Evolutionary conservation across 176 grass and related monocot species (phyloP).

Genomic region (Oryza rufipogon): DNA sequence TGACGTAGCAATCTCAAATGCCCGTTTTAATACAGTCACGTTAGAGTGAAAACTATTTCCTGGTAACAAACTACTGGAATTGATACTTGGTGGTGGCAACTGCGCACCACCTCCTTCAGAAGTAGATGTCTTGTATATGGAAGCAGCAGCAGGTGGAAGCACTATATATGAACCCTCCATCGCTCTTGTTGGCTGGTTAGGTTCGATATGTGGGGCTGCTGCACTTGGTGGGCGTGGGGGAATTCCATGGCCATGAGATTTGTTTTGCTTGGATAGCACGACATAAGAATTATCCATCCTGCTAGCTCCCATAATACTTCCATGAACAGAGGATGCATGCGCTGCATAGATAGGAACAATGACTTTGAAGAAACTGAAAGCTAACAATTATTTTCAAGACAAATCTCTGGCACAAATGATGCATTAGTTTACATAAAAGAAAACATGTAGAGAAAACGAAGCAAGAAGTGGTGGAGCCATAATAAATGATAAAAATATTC

Average conservation of each 20-base stretch:
- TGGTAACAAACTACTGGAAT: constrained; percentile 45
- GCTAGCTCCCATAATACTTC: constrained; percentile 74
- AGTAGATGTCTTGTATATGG: constrained; percentile 64
- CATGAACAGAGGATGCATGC: constrained; percentile 74
- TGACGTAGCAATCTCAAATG: constrained; percentile 92
- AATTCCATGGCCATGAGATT: constrained; percentile 55
- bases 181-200: constrained; percentile 61
- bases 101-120: constrained; percentile 61
- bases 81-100: constrained; percentile 30
- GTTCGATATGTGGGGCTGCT: constrained; percentile 44
- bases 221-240: constrained; percentile 59
- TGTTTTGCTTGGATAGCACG: constrained; percentile 73
- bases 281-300: constrained; percentile 89
- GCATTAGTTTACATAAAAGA: constrained; percentile 13
- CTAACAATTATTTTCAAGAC: background rate
- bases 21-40: constrained; percentile 85
- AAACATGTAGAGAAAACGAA: background rate
- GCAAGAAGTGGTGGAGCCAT: background rate
- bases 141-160: constrained; percentile 83
- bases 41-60: constrained; percentile 80
- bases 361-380: background rate
- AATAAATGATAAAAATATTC: background rate
- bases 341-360: constrained; percentile 43
- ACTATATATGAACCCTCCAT: constrained; percentile 97
- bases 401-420: background rate